A percentile compares a stretch with the other conserved stretches of the same genome.
Conservation (phyloP, 305 asterid species). For the Striga hermonthica region DNA sequence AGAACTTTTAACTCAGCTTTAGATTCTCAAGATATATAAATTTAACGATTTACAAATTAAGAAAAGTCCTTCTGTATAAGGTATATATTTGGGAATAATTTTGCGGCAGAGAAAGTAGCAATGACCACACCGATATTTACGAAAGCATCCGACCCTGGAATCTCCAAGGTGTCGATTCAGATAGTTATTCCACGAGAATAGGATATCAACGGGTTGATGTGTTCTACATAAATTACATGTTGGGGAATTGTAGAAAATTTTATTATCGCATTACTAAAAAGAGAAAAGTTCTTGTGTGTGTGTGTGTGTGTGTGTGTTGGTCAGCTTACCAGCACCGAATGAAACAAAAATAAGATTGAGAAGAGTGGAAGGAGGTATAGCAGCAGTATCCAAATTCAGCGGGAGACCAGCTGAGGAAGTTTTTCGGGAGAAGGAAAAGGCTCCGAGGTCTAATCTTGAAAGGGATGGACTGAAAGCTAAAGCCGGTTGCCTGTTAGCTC, state of each 20-base stretch:
- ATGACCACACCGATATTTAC: constrained; percentile 93
- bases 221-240: background rate
- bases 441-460: constrained; percentile 43
- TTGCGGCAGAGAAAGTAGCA: constrained; percentile 69
- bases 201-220: constrained; percentile 60
- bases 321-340: constrained; percentile 80
- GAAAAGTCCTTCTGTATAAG: constrained; percentile 37
- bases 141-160: constrained; percentile 52
- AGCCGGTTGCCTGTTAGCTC: constrained; percentile 69
- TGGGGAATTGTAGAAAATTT: background rate
- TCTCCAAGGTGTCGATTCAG: constrained; percentile 67
- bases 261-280: background rate
- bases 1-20: no score
- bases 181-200: constrained; percentile 77
- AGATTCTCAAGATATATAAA: no score
- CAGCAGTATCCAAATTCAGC: constrained; percentile 75
- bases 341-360: constrained; percentile 57
- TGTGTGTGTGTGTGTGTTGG: constrained; percentile 8
- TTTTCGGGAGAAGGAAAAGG: constrained; percentile 60
- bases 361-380: constrained; percentile 72
- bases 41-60: no score
- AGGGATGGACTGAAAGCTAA: constrained; percentile 58
- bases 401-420: constrained; percentile 71
- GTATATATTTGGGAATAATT: constrained; percentile 86
- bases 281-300: background rate